Base-by-base conservation (phyloP, 2,329 filamentous ascomycete genomes). In the Colletotrichum ledebouriae region DNA sequence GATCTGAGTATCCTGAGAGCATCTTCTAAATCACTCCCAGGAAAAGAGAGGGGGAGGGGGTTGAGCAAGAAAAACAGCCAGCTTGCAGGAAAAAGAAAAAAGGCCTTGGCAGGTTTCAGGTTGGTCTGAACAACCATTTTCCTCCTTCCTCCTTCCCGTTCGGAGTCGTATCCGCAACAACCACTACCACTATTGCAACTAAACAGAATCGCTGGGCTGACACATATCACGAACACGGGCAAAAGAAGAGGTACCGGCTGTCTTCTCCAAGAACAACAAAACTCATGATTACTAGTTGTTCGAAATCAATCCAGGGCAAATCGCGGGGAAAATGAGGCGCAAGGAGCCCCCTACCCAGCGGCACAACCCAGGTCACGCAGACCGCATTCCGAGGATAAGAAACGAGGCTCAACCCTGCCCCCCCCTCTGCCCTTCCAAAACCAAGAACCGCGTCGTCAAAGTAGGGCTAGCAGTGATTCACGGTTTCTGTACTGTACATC, bases 391-490 rank as follows among this genome's bases (percentile, higher is more conserved):
- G 49, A 12, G 29, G 25, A 12, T 15, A 33, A 25, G 49, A 37
- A 37, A 53, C 29, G 6, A 33, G 49, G 49, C 49, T 17, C 49
- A 12, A 29, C 33, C 15, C 7, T 34, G 29, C 49, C 37, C n/a
- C 15, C 15, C 42, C 42, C 11, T n/a, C 7, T n/a, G 7, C 47
- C 29, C 10, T 13, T 20, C 37, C 10, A 9, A 13, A 39, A 11
- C 6, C 15, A n/a, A 13, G 49, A 53, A 33, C 49, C 29, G 13
- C n/a, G 29, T 25, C 47, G 49, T 53, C 29, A 37, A 53, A 53
- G 49, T 29, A 53, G 49, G 29, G 49, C 49, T 53, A 29, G 17
- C 49, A 29, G 25, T 37, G 49, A 53, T 53, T 53, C 29, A 34
- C 15, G 25, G 29, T 6, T 29, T 29, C 29, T 7, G 29, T 29